Percentiles rank a stretch among this genome's conserved stretches.
These are phyloP conservation scores for Croton laevigatus DNA, from an alignment of 441 rosid genomes.

Conservation along the genomic window DNA sequence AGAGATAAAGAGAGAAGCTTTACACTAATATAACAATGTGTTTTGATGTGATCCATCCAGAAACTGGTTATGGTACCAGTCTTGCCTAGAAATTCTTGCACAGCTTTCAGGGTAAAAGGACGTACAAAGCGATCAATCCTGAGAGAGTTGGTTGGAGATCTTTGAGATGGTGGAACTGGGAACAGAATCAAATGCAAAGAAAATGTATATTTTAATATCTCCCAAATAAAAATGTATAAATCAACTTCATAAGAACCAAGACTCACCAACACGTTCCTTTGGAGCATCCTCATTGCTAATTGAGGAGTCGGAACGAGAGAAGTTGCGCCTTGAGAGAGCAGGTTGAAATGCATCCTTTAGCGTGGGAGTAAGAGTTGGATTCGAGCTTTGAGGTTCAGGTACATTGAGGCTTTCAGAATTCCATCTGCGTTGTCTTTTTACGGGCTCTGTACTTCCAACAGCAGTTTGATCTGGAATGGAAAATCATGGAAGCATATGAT, in stretches of 20 bases:
- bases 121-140: slow-evolving; percentile 83
- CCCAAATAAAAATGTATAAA: neutral
- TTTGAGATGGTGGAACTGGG: slow-evolving; percentile 86
- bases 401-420: slow-evolving; percentile 64
- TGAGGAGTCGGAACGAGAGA: slow-evolving; percentile 62
- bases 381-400: slow-evolving; percentile 52
- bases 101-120: slow-evolving; percentile 95
- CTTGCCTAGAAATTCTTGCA: slow-evolving; percentile 87
- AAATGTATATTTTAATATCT: slow-evolving; percentile 12
- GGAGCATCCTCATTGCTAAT: slow-evolving; percentile 55
- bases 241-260: neutral
- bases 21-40: slow-evolving; percentile 93
- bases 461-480: slow-evolving; percentile 61
- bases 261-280: slow-evolving; percentile 89
- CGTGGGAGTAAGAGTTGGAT: slow-evolving; percentile 44
- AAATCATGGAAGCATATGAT: neutral
- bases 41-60: slow-evolving; percentile 99
- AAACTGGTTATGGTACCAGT: slow-evolving; percentile 74
- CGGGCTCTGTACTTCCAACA: slow-evolving; percentile 54
- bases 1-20: slow-evolving; percentile 27
- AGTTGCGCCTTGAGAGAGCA: slow-evolving; percentile 47
- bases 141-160: slow-evolving; percentile 72
- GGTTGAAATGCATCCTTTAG: slow-evolving; percentile 45
- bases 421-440: slow-evolving; percentile 91
- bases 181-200: slow-evolving; percentile 13